Base-by-base conservation (phyloP, 2,329 filamentous ascomycete species). In the Sclerotinia nivalis region DNA sequence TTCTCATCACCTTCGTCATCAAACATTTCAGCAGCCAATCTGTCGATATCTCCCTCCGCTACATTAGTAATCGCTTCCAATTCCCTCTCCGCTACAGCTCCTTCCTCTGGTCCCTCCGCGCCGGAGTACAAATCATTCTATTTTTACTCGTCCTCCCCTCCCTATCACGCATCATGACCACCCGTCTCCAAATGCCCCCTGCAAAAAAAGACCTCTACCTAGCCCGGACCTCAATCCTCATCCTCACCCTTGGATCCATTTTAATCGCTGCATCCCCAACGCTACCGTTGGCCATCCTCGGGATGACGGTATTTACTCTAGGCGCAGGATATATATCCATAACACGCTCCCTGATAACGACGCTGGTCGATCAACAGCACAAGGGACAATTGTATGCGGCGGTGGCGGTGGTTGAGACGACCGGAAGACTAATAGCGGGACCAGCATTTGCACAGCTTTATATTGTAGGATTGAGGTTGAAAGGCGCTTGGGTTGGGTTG, bases 1-100 rank as follows among this genome's bases (percentile, higher is more conserved):
- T 80, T 15, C 45, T 81, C 18, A 8, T 74, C 7, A 71, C 72
- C 8, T 77, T 76, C 66, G 43, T 75, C 22, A 56, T 71, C n/a
- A 56, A 66, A 4, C 66, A 73, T 13, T 72, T 77, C 45, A 45
- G 10, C n/a, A 4, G 37, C 0, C 67, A 74, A 34, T 66, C 72
- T 6, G 58, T 72, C 6, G 69, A 71, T 15, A 55, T 78, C 40
- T 72, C 69, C 20, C 60, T 75, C 28, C 74, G 74, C 40, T 78
- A 78, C 59, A 71, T 78, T 34, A 75, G 73, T 3, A 74, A 74
- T 22, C 72, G 75, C 18, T 78, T 75, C 65, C 45, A 58, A 25
- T 76, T 74, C 70, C 69, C 72, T 25, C 72, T 78, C 15, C 65
- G 67, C 2, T 37, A 74, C n/a, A 68, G 72, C 20, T 71, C 72